These are phyloP conservation scores for Cladophialophora bantiana DNA, from an alignment of 2,329 filamentous ascomycete species.

Conservation along the genomic window DNA sequence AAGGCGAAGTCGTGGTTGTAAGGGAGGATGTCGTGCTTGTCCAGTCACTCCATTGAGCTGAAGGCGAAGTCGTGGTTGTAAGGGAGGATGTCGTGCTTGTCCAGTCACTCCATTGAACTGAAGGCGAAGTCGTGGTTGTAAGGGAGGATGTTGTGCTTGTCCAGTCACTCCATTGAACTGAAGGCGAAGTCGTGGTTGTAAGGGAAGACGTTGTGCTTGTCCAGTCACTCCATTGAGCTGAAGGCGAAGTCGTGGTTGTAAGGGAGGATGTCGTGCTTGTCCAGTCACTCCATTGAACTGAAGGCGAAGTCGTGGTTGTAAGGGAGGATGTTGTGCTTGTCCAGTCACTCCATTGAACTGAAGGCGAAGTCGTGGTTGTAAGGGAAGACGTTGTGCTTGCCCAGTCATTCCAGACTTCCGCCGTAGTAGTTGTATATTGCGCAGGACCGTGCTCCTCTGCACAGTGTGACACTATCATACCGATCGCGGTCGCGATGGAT, in stretches of 20 bases:
- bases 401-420: neutral
- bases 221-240: neutral
- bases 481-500: slow-evolving; percentile 3
- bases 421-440: neutral
- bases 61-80: slow-evolving; percentile 3
- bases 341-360: slow-evolving; percentile 1
- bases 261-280: neutral
- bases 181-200: neutral
- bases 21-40: neutral
- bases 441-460: slow-evolving; percentile 12
- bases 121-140: neutral
- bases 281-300: slow-evolving; percentile 6
- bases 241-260: slow-evolving; percentile 4
- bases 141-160: neutral
- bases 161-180: slow-evolving; percentile 12
- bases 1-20: slow-evolving; percentile 3
- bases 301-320: neutral
- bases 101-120: slow-evolving; percentile 12
- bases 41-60: neutral
- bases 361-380: slow-evolving; percentile 1
- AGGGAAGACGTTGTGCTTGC: neutral
- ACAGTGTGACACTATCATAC: slow-evolving; percentile 10
- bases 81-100: neutral
- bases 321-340: neutral
- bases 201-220: neutral